phyloP scores from a whole-genome alignment of 495 filamentous ascomycete species.

The Aspergillus affinis region DNA sequence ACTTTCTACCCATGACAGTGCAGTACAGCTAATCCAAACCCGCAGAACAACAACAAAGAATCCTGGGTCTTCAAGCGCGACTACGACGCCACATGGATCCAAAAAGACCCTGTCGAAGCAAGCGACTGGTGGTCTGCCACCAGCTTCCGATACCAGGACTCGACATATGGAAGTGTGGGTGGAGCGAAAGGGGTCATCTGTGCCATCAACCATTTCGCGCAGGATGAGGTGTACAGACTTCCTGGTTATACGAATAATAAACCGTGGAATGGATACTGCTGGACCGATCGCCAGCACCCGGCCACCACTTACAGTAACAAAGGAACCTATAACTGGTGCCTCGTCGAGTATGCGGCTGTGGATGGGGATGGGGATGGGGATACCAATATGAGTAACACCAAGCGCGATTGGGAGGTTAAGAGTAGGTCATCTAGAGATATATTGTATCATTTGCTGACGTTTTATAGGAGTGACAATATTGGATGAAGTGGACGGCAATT shows the following conservation, averaged over 20 bases:
- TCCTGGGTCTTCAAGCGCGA: conserved; percentile 20
- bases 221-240: conserved; percentile 18
- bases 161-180: conserved; percentile 2
- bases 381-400: conserved; percentile 5
- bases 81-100: conserved; percentile 13
- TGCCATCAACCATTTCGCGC: conserved; percentile 24
- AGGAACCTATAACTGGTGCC: background rate
- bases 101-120: conserved; percentile 6
- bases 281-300: background rate
- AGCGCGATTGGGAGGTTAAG: conserved; percentile 12
- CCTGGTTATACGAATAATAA: background rate
- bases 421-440: conserved; percentile 5
- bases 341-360: conserved; percentile 6
- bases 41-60: conserved; percentile 11
- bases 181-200: conserved; percentile 14
- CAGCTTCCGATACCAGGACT: conserved; percentile 7
- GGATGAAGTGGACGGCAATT: too few species aligned
- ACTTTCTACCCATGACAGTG: background rate
- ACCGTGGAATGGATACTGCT: conserved; percentile 1
- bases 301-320: conserved; percentile 5
- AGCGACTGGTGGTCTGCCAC: conserved; percentile 14
- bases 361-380: too few species aligned
- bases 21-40: conserved; percentile 4
- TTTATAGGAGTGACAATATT: too few species aligned
- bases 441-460: too few species aligned